These are phyloP conservation scores for Colletotrichum gigasporum DNA, from an alignment of 2,329 filamentous ascomycete genomes.

Conservation along the genomic window DNA sequence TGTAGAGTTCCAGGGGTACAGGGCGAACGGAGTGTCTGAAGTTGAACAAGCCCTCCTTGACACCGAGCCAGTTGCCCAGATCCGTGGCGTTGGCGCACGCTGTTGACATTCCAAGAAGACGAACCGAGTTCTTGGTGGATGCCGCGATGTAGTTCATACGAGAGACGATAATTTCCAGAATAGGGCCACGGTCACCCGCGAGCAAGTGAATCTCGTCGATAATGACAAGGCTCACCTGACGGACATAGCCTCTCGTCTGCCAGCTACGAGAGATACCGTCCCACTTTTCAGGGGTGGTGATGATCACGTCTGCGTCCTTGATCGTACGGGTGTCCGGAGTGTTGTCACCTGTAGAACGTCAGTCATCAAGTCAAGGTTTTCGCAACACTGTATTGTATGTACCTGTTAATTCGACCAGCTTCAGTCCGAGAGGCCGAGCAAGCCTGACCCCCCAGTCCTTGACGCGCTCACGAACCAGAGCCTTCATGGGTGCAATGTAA, in stretches of 20 bases:
- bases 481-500: constrained; percentile 99
- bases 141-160: constrained; percentile 99
- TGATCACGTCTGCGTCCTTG: constrained; percentile 94
- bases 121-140: constrained; percentile 87
- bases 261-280: constrained; percentile 99
- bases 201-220: constrained; percentile 98
- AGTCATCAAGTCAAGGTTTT: neutral
- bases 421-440: constrained; percentile 83
- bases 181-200: constrained; percentile 95
- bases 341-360: constrained; percentile 70
- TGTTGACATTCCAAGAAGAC: constrained; percentile 98
- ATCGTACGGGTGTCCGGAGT: constrained; percentile 97
- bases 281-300: constrained; percentile 99
- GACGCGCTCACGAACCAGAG: constrained; percentile 93
- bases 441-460: constrained; percentile 92
- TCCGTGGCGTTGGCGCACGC: constrained; percentile 96
- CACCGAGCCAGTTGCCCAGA: constrained; percentile 94
- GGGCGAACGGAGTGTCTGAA: constrained; percentile 97
- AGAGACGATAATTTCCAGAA: constrained; percentile 94
- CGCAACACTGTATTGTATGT: too few relatives aligned
- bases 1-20: constrained; percentile 94
- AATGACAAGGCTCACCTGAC: constrained; percentile 93
- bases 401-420: constrained; percentile 92
- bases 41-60: constrained; percentile 96
- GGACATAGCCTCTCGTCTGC: constrained; percentile 96